phyloP scores from a whole-genome alignment of 306 rosid species.

The Cicer pinnatifidum region DNA sequence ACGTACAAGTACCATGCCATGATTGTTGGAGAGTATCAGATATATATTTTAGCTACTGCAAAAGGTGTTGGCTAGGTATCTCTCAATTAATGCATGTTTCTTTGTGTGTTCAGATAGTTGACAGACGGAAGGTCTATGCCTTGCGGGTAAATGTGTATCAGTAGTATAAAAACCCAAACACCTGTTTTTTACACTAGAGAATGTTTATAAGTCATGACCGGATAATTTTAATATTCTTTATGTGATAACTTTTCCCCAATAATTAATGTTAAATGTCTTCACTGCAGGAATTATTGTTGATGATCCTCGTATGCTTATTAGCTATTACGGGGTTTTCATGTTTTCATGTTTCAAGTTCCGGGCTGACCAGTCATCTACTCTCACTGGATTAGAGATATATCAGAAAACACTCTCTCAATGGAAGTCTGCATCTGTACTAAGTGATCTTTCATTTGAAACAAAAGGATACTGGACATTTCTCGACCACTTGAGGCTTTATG shows the following conservation, averaged over 20 bases:
- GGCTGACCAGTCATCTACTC: constrained; percentile 70
- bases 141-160: constrained; percentile 19
- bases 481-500: constrained; percentile 84
- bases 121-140: constrained; percentile 35
- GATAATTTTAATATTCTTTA: constrained; percentile 25
- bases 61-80: constrained; percentile 88
- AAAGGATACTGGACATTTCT: constrained; percentile 94
- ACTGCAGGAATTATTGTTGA: constrained; percentile 75
- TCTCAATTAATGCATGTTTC: constrained; percentile 42
- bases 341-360: constrained; percentile 89
- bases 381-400: constrained; percentile 64
- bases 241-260: constrained; percentile 33
- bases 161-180: neutral
- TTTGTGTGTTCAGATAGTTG: constrained; percentile 36
- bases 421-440: constrained; percentile 73
- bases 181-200: constrained; percentile 16
- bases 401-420: constrained; percentile 70
- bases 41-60: constrained; percentile 67
- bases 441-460: constrained; percentile 90
- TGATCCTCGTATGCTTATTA: constrained; percentile 77
- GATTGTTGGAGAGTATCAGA: constrained; percentile 81
- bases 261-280: constrained; percentile 35
- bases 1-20: constrained; percentile 55
- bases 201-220: constrained; percentile 27
- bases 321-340: constrained; percentile 87